A percentile compares a stretch with the other conserved stretches of the same genome.
Conservation (phyloP, 495 filamentous ascomycete genomes). For the Staphylotrichum tortipilum region DNA sequence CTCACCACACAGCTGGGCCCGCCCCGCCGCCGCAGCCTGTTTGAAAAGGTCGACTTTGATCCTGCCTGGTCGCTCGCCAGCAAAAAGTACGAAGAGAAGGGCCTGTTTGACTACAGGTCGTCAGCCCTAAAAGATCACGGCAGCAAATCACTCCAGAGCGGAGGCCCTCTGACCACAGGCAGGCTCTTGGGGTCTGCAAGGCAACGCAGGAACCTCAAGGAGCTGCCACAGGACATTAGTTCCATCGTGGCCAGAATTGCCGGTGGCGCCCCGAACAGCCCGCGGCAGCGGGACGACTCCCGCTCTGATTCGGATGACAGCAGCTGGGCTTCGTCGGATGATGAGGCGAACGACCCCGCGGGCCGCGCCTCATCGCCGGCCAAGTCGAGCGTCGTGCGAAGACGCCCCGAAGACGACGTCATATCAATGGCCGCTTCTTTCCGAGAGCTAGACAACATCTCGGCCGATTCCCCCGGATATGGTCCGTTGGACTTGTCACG, state of each 20-base stretch:
- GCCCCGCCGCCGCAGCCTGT: constrained; percentile 30
- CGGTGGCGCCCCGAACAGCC: constrained; percentile 16
- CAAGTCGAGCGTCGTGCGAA: constrained; percentile 32
- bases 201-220: constrained; percentile 28
- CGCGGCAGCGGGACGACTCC: constrained; percentile 25
- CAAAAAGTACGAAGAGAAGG: constrained; percentile 44
- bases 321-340: constrained; percentile 42
- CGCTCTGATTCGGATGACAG: constrained; percentile 39
- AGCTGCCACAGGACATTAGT: constrained; percentile 28
- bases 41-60: constrained; percentile 43
- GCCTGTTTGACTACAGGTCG: constrained; percentile 37
- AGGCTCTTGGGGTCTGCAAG: constrained; percentile 31
- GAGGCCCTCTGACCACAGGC: constrained; percentile 31
- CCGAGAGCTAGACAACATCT: constrained; percentile 35
- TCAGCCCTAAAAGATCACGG: constrained; percentile 16
- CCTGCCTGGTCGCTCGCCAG: constrained; percentile 37
- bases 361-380: constrained; percentile 37
- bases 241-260: constrained; percentile 20
- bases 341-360: constrained; percentile 38
- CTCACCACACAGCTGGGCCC: background rate
- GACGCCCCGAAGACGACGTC: constrained; percentile 36
- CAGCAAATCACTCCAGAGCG: constrained; percentile 4
- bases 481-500: constrained; percentile 32
- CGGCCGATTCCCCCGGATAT: constrained; percentile 27
- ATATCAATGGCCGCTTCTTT: constrained; percentile 42